Conservation (phyloP, 192 early-diverging fungal genomes). For the Coemansia sp. region DNA sequence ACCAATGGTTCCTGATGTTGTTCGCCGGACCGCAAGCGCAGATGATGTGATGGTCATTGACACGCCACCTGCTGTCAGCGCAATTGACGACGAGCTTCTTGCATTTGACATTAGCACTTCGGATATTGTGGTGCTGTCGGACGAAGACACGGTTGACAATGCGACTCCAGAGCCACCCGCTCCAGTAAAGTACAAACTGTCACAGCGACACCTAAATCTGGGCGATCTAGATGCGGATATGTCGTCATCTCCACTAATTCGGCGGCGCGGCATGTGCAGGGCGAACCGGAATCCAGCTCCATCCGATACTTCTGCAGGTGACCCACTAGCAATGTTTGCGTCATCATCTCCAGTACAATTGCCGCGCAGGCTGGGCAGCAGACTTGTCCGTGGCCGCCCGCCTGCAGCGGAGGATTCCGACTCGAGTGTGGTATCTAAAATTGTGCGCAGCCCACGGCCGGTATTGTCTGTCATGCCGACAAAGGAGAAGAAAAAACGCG, state of each 20-base stretch:
- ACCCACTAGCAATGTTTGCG: background rate
- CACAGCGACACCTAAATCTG: background rate
- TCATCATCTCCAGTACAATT: constrained; percentile 7
- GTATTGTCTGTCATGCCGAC: background rate
- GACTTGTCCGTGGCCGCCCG: constrained; percentile 14
- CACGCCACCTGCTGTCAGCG: background rate
- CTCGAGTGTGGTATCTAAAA: background rate
- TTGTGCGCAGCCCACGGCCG: background rate
- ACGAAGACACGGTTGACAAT: constrained; percentile 14
- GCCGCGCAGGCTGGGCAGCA: constrained; percentile 7
- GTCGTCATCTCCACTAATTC: constrained; percentile 15
- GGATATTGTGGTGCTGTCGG: constrained; percentile 32
- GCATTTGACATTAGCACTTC: constrained; percentile 24
- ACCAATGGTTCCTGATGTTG: background rate
- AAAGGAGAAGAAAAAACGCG: constrained; percentile 9
- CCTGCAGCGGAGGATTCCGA: background rate
- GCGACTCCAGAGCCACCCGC: background rate
- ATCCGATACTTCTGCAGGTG: background rate
- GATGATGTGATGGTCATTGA: constrained; percentile 1
- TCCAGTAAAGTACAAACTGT: background rate
- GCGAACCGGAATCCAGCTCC: constrained; percentile 1
- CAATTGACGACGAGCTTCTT: constrained; percentile 21
- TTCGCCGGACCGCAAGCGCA: background rate
- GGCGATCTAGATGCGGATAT: constrained; percentile 8
- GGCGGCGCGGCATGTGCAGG: background rate